Conservation (phyloP, 1,139 yeast species). For the Sugiyamaella xylanicola region DNA sequence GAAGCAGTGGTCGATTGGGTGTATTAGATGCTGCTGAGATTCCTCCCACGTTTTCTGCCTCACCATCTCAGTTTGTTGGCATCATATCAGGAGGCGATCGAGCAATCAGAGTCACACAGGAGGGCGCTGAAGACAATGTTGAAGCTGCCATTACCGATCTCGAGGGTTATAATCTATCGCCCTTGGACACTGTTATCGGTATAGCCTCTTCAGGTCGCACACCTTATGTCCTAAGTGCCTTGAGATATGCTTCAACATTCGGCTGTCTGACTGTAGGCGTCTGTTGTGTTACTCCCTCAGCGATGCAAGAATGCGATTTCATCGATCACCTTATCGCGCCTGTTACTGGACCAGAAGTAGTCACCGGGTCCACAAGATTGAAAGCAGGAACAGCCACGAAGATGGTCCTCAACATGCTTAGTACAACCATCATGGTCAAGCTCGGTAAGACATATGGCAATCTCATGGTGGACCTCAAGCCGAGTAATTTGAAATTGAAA, state of each 20-base stretch:
- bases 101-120: constrained; percentile 39
- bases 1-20: constrained; percentile 39
- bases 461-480: constrained; percentile 36
- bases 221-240: constrained; percentile 35
- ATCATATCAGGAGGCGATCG: constrained; percentile 41
- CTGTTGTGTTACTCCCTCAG: constrained; percentile 34
- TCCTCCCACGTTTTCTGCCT: constrained; percentile 41
- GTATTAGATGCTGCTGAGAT: constrained; percentile 40
- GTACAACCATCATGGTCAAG: constrained; percentile 35
- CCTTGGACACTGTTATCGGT: constrained; percentile 35
- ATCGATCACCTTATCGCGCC: constrained; percentile 32
- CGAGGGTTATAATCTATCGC: constrained; percentile 25
- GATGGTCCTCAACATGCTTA: constrained; percentile 35
- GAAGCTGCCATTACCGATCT: constrained; percentile 27
- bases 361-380: constrained; percentile 37
- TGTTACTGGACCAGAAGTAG: constrained; percentile 36
- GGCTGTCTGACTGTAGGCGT: constrained; percentile 34
- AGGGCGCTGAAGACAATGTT: constrained; percentile 38
- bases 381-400: constrained; percentile 39
- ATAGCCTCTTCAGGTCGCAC: constrained; percentile 39
- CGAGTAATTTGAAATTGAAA: constrained; percentile 32
- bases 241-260: constrained; percentile 29
- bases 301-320: constrained; percentile 25
- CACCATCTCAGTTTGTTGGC: constrained; percentile 38
- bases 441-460: constrained; percentile 37